phyloP scores from a whole-genome alignment of 2,329 filamentous ascomycete species.

The Cercospora berteroae region DNA sequence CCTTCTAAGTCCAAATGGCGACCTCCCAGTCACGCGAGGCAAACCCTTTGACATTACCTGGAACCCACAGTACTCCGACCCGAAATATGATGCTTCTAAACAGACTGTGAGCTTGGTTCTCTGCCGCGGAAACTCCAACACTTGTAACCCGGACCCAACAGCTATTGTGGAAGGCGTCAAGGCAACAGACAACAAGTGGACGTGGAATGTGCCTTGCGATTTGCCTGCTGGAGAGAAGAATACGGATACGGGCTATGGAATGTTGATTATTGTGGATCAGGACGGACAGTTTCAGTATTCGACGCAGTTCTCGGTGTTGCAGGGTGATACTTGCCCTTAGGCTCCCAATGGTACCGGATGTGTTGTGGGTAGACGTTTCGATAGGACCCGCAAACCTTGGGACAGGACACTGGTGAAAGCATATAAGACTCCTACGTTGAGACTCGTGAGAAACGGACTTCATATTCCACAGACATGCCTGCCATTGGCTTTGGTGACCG shows the following conservation, averaged over 20 bases:
- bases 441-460: no score
- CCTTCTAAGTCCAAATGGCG: constrained; percentile 9
- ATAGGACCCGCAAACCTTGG: no score
- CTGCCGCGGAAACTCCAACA: constrained; percentile 16
- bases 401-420: no score
- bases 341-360: no score
- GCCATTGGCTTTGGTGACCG: no score
- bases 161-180: constrained; percentile 10
- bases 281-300: constrained; percentile 21
- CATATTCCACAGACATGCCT: no score
- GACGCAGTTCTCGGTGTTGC: constrained; percentile 19
- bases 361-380: no score
- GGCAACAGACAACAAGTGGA: neutral
- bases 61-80: constrained; percentile 5
- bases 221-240: constrained; percentile 7
- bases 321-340: neutral
- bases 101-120: constrained; percentile 18
- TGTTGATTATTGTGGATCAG: constrained; percentile 22
- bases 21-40: constrained; percentile 14
- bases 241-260: constrained; percentile 15
- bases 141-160: constrained; percentile 7
- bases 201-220: constrained; percentile 19
- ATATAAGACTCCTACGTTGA: no score
- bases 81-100: neutral
- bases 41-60: constrained; percentile 15